A percentile compares a stretch with the other conserved stretches of the same genome.
These are phyloP conservation scores for Fonsecaea multimorphosa DNA, from an alignment of 2,329 filamentous ascomycete species.

Conservation along the genomic window DNA sequence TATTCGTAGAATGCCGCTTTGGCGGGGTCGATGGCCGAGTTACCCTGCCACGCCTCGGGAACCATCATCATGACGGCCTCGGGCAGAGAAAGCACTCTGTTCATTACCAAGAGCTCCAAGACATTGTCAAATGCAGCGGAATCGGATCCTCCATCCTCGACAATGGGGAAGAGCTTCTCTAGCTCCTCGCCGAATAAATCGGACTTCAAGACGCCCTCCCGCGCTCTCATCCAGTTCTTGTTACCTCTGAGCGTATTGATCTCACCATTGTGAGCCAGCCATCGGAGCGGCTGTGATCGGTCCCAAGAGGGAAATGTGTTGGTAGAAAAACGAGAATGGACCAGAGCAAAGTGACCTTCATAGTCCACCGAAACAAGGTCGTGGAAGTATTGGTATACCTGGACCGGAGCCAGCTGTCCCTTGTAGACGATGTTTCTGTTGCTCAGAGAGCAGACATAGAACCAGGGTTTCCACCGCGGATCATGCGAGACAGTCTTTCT, in stretches of 20 bases:
- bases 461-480: constrained; percentile 97
- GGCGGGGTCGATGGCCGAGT: constrained; percentile 86
- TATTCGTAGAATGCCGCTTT: constrained; percentile 99
- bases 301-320: constrained; percentile 99
- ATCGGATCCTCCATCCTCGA: constrained; percentile 95
- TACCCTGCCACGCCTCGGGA: constrained; percentile 96
- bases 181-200: constrained; percentile 91
- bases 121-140: constrained; percentile 98
- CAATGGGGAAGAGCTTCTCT: constrained; percentile 87
- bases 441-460: constrained; percentile 93
- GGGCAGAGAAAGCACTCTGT: constrained; percentile 90
- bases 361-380: constrained; percentile 97
- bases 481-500: constrained; percentile 94
- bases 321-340: constrained; percentile 96
- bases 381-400: constrained; percentile 98
- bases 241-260: constrained; percentile 97
- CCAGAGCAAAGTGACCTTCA: constrained; percentile 93
- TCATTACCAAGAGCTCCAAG: constrained; percentile 89
- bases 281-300: constrained; percentile 91
- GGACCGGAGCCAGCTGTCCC: constrained; percentile 89
- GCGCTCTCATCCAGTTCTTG: constrained; percentile 99
- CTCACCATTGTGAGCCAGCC: constrained; percentile 98
- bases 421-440: constrained; percentile 99
- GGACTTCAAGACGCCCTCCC: constrained; percentile 93
- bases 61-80: constrained; percentile 99